A percentile compares a stretch with the other conserved stretches of the same genome.
phyloP scores from a whole-genome alignment of 1,284 basidiomycete genomes.

The Sporisorium exsertum region DNA sequence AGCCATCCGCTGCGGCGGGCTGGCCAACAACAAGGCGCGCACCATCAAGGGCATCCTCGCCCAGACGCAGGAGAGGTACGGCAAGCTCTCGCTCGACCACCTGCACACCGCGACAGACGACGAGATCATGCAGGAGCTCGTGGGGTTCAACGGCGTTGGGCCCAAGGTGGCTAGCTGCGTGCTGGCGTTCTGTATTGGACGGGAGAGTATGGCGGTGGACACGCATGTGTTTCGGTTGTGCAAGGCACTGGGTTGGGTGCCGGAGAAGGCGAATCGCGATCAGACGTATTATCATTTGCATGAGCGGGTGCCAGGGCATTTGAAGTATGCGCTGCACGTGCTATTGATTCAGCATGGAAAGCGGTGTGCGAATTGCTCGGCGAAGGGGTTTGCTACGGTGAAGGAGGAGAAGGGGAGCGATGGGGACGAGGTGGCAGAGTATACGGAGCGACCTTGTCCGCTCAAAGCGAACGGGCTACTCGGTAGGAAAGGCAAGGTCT shows the following conservation, averaged over 20 bases:
- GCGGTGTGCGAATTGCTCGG: slow-evolving; percentile 66
- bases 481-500: slow-evolving; percentile 48
- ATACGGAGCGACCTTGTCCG: slow-evolving; percentile 39
- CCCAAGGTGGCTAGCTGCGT: slow-evolving; percentile 84
- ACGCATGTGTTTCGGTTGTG: slow-evolving; percentile 76
- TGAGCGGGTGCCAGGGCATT: slow-evolving; percentile 74
- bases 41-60: slow-evolving; percentile 72
- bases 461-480: slow-evolving; percentile 40
- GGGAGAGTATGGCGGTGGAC: slow-evolving; percentile 82
- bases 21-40: slow-evolving; percentile 80
- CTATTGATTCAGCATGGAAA: slow-evolving; percentile 77
- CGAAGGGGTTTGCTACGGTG: slow-evolving; percentile 66
- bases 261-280: slow-evolving; percentile 75
- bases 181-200: slow-evolving; percentile 79
- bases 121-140: slow-evolving; percentile 75
- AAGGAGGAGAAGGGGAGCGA: slow-evolving; percentile 44
- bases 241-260: slow-evolving; percentile 79
- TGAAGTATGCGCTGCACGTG: slow-evolving; percentile 80
- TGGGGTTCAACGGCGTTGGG: slow-evolving; percentile 74
- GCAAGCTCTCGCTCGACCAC: slow-evolving; percentile 70
- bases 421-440: slow-evolving; percentile 11
- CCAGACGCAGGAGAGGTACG: slow-evolving; percentile 42
- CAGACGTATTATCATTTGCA: slow-evolving; percentile 80
- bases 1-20: slow-evolving; percentile 77
- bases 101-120: slow-evolving; percentile 73